Evolutionary conservation across 805 yeast species (phyloP), one percentile per base, ranked within the genome.

Genomic region (Lipomyces yamadae): DNA sequence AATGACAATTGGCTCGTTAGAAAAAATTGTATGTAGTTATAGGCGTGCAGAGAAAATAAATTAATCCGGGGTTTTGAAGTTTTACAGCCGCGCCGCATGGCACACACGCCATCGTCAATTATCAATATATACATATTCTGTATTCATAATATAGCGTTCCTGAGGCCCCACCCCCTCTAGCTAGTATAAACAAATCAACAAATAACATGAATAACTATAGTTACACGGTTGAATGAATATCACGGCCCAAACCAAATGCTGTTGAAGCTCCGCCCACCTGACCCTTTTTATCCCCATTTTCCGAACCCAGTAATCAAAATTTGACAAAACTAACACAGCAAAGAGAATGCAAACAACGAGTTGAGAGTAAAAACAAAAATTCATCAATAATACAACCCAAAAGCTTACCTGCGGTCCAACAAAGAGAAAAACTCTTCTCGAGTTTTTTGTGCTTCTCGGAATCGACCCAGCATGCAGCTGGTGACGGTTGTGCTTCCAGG

Each of bases 381-480:
- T 37, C 48, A 42, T 7, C 18, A 4, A 32, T 58, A 18, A 45
- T 34, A 34, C 24, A 50, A 15, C 18, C 13, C 6, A 13, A 18
- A n/a, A 37, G 24, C 32, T 42, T 56, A 68, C 29, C 70, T 39
- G 32, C 60, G 58, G 7, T 67, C 70, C 8, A 93, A 81, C 68
- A 93, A 81, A 11, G 93, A 89, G 76, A 95, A 83, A 74, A 95
- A 95, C 79, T 95, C 99, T 76, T 95, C 99, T 76, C 99, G 86
- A 2, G 99, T 95, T 82, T 91, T 92, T 78, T 93, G 97, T 55
- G 92, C 92, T 64, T 88, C 90, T 75, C 98, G 85, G 83, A 95
- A 95, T 72, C 97, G 90, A 8, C 99, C 99, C 73, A 95, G 84
- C 98, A 95, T 94, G 76, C 98, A 94, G 74, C 97, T 91, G 24